These are phyloP conservation scores for Glycyrrhiza uralensis DNA, from an alignment of 306 rosid species.

Conservation along the genomic window DNA sequence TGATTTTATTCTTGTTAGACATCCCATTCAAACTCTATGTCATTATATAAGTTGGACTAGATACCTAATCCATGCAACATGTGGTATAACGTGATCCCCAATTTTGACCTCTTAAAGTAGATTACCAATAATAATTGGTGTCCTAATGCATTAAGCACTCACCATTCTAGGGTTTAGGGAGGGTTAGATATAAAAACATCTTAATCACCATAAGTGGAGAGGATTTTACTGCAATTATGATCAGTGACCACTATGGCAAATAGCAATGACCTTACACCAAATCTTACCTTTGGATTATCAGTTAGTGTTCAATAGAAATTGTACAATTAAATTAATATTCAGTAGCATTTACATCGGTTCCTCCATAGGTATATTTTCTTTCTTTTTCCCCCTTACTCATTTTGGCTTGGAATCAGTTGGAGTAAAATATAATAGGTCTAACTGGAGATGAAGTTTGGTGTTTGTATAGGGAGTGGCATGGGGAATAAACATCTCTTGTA, in stretches of 20 bases:
- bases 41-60: background rate
- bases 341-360: background rate
- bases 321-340: background rate
- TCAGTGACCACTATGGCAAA: background rate
- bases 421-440: background rate
- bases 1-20: background rate
- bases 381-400: too few relatives aligned
- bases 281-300: background rate
- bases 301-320: background rate
- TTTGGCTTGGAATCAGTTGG: constrained; percentile 7
- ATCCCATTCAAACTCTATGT: background rate
- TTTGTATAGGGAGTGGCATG: background rate
- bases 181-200: background rate
- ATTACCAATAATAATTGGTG: background rate
- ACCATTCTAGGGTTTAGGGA: background rate
- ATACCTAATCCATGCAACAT: background rate
- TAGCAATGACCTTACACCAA: background rate
- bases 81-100: background rate
- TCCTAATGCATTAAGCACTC: background rate
- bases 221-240: background rate
- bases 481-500: background rate
- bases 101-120: background rate
- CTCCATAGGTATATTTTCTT: background rate
- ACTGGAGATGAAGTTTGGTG: constrained; percentile 1
- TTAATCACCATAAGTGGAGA: background rate